Conservation (phyloP, 2,329 filamentous ascomycete genomes). For the Lachnellula suecica region DNA sequence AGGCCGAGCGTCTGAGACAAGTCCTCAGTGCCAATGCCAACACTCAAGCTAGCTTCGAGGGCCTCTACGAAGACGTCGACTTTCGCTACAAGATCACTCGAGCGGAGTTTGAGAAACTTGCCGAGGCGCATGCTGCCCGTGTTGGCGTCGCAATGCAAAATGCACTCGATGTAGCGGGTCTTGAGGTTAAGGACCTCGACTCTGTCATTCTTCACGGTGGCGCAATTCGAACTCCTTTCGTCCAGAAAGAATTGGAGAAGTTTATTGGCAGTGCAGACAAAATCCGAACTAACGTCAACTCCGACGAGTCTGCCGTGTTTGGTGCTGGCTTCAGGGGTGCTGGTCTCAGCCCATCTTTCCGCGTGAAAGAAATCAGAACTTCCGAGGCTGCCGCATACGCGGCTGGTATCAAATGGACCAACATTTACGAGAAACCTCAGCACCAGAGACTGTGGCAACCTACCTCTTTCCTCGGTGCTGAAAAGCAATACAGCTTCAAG, state of each 20-base stretch:
- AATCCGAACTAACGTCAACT: constrained; percentile 91
- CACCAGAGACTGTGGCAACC: constrained; percentile 83
- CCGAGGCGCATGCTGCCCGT: constrained; percentile 64
- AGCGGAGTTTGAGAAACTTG: constrained; percentile 76
- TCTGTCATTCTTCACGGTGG: constrained; percentile 94
- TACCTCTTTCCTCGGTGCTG: constrained; percentile 70
- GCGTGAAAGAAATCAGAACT: constrained; percentile 92
- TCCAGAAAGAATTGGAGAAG: constrained; percentile 84
- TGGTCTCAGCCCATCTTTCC: constrained; percentile 89
- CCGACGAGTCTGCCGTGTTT: constrained; percentile 94
- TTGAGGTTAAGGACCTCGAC: constrained; percentile 75
- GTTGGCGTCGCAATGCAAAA: constrained; percentile 69
- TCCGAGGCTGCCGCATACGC: constrained; percentile 75
- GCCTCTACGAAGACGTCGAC: constrained; percentile 86
- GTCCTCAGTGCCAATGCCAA: constrained; percentile 91
- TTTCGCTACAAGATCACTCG: constrained; percentile 89
- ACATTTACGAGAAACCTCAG: constrained; percentile 66
- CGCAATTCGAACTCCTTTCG: constrained; percentile 85
- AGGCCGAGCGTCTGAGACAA: constrained; percentile 83
- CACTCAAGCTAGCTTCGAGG: constrained; percentile 78
- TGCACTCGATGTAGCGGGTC: constrained; percentile 70
- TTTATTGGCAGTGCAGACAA: constrained; percentile 71
- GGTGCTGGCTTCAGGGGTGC: constrained; percentile 94
- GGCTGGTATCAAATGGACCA: constrained; percentile 72
- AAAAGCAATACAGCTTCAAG: constrained; percentile 83